These are phyloP conservation scores for Xylaria sp. DNA, from an alignment of 2,329 filamentous ascomycete species.

Conservation along the genomic window DNA sequence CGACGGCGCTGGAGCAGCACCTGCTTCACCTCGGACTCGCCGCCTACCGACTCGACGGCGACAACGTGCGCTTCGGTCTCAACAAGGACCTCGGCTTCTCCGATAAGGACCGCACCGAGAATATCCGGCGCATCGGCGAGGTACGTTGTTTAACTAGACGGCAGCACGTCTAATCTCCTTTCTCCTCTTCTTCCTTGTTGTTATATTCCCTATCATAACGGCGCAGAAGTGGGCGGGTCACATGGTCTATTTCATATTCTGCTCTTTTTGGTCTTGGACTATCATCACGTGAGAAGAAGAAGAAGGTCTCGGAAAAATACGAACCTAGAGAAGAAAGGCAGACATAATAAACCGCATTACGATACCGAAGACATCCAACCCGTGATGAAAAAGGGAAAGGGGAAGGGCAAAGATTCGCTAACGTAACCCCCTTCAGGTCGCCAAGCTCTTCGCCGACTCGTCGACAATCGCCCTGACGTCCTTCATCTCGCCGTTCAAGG, in stretches of 20 bases:
- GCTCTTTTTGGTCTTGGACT: background rate
- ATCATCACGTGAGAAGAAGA: background rate
- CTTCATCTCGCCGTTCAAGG: conserved; percentile 95
- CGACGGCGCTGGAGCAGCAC: conserved; percentile 95
- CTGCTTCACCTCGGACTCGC: conserved; percentile 84
- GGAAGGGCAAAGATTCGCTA: conserved; percentile 7
- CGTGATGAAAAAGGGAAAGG: background rate
- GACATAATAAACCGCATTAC: background rate
- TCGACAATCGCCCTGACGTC: conserved; percentile 89
- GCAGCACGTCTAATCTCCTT: background rate
- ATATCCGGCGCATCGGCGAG: conserved; percentile 96
- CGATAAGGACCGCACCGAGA: conserved; percentile 94
- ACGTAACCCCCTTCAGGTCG: conserved; percentile 65
- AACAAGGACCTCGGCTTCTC: conserved; percentile 98
- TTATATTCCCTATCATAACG: background rate
- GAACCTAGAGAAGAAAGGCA: background rate
- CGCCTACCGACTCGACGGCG: conserved; percentile 94
- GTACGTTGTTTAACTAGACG: conserved; percentile 47
- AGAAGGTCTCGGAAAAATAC: background rate
- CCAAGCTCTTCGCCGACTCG: conserved; percentile 94
- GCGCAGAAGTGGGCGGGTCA: background rate
- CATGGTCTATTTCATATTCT: background rate
- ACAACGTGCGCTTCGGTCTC: conserved; percentile 97
- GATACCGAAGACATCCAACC: background rate
- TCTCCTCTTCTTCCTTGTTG: background rate